Evolutionary conservation across 2,329 filamentous ascomycete species (phyloP), one percentile per base, ranked within the genome.

Genomic region (Ophiostoma fasciatum): DNA sequence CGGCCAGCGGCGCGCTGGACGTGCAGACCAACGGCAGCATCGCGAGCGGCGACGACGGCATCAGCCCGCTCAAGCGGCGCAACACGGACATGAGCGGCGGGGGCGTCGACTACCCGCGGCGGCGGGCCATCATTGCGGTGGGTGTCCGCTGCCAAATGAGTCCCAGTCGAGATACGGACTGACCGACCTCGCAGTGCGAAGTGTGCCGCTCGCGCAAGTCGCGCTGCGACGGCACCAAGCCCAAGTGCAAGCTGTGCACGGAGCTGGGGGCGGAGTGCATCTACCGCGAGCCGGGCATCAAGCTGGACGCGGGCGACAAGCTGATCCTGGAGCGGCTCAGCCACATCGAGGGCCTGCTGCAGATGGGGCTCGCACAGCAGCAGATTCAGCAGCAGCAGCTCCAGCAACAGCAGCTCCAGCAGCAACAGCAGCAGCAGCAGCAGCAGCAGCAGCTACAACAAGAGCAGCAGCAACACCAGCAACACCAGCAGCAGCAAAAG

Each of bases 261-360:
- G 82, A 88, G 52, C 63, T 88, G 28, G 80, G 82, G 37, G 82
- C 81, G 30, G 80, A 88, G 44, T 90, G 82, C 55, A 69, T 87
- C 45, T 90, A 90, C 55, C 72, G 82, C 44, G 82, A 90, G 53
- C 82, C 82, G 7, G 82, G 82, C 3, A 82, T 88, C 62, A 90
- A 90, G 58, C 70, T 90, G 9, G 82, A 90, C 53, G 81, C 82
- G 25, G 82, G 82, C 45, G 82, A 88, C 61, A 88, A 87, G 59
- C 64, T 90, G 38, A 90, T 90, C 42, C 61, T 90, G 26, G 82
- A 88, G 52, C 77, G 79, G 38, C 63, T 90, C 25, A 74, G 69
- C 47, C 74, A 79, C 36, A 87, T 90, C 48, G 82, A 90, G 55
- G 78, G 67, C 34, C 61, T 90, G 30, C 64, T 90, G n/a, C 79